These are phyloP conservation scores for Drechslerella dactyloides DNA, from an alignment of 2,329 filamentous ascomycete species.

Conservation along the genomic window DNA sequence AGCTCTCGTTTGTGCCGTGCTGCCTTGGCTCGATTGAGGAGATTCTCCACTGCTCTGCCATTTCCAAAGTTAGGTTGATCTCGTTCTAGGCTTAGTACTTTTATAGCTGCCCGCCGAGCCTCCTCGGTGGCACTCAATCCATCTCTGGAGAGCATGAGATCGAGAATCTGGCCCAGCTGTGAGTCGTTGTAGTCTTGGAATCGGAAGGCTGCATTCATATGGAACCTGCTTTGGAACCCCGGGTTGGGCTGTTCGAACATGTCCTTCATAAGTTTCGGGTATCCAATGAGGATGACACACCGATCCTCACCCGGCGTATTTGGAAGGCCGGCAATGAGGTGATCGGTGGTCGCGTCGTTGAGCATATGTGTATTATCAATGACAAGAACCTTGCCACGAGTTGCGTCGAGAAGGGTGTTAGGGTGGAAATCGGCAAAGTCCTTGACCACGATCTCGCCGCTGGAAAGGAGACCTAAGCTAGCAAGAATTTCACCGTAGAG, in stretches of 20 bases:
- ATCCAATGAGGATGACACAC: slow-evolving; percentile 74
- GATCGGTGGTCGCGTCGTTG: slow-evolving; percentile 67
- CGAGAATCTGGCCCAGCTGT: slow-evolving; percentile 67
- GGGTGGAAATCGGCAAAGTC: slow-evolving; percentile 78
- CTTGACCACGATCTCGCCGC: slow-evolving; percentile 74
- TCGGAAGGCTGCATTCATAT: slow-evolving; percentile 68
- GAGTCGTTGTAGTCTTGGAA: slow-evolving; percentile 72
- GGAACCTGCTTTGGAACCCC: slow-evolving; percentile 71
- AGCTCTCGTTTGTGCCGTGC: slow-evolving; percentile 58
- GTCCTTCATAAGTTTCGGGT: slow-evolving; percentile 70
- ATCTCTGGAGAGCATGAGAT: slow-evolving; percentile 67
- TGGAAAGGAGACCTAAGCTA: slow-evolving; percentile 71
- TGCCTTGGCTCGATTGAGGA: slow-evolving; percentile 67
- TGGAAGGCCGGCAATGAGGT: slow-evolving; percentile 75
- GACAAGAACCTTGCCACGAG: slow-evolving; percentile 74
- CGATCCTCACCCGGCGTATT: slow-evolving; percentile 73
- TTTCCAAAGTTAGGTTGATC: slow-evolving; percentile 74
- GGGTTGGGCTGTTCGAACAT: slow-evolving; percentile 78
- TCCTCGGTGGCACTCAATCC: slow-evolving; percentile 64
- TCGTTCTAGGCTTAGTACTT: slow-evolving; percentile 69
- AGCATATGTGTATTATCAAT: slow-evolving; percentile 82
- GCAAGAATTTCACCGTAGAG: slow-evolving; percentile 73
- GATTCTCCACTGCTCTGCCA: slow-evolving; percentile 74
- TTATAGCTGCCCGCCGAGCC: slow-evolving; percentile 65
- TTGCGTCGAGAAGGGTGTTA: slow-evolving; percentile 71